Conservation (phyloP, 106 monocot species). For the Phalaenopsis aphrodite region DNA sequence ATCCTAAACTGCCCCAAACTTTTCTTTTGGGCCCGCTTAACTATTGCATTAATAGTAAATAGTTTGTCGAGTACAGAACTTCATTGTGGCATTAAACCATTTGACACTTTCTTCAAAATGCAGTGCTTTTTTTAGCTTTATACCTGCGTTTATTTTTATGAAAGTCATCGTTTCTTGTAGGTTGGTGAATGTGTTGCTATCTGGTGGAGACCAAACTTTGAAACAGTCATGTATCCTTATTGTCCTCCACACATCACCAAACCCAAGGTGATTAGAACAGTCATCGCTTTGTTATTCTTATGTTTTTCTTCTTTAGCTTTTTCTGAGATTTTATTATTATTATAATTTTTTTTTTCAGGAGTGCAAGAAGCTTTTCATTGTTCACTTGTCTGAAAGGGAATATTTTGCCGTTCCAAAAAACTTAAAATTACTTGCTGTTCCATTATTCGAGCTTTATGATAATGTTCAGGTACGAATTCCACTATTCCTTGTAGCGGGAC, state of each 20-base stretch:
- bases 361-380: slow-evolving; percentile 93
- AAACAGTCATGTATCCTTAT: slow-evolving; percentile 97
- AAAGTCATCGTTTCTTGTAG: slow-evolving; percentile 21
- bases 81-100: neutral
- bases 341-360: slow-evolving; percentile 35
- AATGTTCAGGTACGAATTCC: slow-evolving; percentile 78
- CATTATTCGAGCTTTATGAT: slow-evolving; percentile 96
- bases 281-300: neutral
- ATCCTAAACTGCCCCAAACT: neutral
- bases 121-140: neutral
- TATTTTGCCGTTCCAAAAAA: slow-evolving; percentile 99
- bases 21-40: neutral
- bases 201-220: slow-evolving; percentile 99
- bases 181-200: slow-evolving; percentile 96
- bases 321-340: neutral
- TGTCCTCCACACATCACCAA: slow-evolving; percentile 98
- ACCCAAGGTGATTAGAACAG: slow-evolving; percentile 56
- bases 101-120: neutral
- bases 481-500: neutral
- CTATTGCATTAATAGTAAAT: neutral
- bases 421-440: slow-evolving; percentile 95
- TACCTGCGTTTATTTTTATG: neutral
- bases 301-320: slow-evolving; percentile 12
- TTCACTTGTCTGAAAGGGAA: slow-evolving; percentile 87
- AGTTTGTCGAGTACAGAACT: neutral